Evolutionary conservation across 1,139 yeast species (phyloP).

Genomic region (Meyerozyma elateridarum): DNA sequence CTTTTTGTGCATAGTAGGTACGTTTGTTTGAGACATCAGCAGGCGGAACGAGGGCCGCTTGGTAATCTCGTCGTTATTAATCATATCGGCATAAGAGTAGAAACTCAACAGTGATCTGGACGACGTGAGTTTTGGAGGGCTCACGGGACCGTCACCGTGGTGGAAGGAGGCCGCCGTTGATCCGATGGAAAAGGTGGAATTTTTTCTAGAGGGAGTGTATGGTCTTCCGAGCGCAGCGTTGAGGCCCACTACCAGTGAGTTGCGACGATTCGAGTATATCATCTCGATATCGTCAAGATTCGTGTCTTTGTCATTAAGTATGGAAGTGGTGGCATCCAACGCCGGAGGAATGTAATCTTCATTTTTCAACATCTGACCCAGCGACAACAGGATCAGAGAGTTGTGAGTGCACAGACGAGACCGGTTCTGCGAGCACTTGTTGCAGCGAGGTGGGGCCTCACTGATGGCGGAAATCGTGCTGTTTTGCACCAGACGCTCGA

Average conservation of each 20-base stretch:
- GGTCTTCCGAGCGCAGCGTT: constrained; percentile 58
- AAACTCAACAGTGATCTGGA: constrained; percentile 57
- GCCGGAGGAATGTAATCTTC: constrained; percentile 81
- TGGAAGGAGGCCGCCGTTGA: constrained; percentile 10
- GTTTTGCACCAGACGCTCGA: constrained; percentile 64
- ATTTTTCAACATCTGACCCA: constrained; percentile 26
- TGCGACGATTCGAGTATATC: constrained; percentile 58
- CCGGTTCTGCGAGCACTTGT: constrained; percentile 12
- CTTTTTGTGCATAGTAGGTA: constrained; percentile 19
- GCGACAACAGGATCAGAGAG: constrained; percentile 23
- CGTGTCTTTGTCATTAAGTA: constrained; percentile 51
- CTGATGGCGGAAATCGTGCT: constrained; percentile 12
- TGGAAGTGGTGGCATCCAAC: constrained; percentile 69
- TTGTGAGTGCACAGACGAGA: constrained; percentile 25
- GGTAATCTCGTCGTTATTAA: constrained; percentile 55
- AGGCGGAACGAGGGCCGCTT: constrained; percentile 49
- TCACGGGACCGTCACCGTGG: constrained; percentile 19
- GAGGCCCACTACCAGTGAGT: constrained; percentile 55
- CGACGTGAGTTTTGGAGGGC: constrained; percentile 37
- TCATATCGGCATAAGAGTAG: constrained; percentile 77
- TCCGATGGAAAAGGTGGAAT: constrained; percentile 30
- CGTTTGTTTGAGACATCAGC: constrained; percentile 26
- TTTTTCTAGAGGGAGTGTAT: constrained; percentile 36
- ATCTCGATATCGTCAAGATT: constrained; percentile 67
- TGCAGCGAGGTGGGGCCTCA: constrained; percentile 12